Evolutionary conservation across 495 filamentous ascomycete genomes (phyloP).

Genomic region (Annulohypoxylon bovei): DNA sequence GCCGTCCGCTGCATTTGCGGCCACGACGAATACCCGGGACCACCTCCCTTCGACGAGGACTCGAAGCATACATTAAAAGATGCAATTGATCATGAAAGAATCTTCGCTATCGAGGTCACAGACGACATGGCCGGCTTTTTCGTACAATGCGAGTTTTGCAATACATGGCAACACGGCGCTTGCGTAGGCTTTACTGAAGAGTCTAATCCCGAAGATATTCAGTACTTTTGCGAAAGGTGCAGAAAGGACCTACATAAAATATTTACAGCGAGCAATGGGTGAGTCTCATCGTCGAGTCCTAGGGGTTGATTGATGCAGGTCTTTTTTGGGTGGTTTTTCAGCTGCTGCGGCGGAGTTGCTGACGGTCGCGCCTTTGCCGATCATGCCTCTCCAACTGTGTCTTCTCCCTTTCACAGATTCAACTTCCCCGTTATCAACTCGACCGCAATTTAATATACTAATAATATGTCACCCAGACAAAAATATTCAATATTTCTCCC

Average conservation of each 20-base stretch:
- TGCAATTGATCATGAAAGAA: slow-evolving; percentile 60
- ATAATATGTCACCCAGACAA: slow-evolving; percentile 56
- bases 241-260: slow-evolving; percentile 90
- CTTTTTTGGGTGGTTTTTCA: slow-evolving; percentile 38
- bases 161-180: slow-evolving; percentile 98
- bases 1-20: slow-evolving; percentile 95
- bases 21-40: slow-evolving; percentile 92
- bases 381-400: slow-evolving; percentile 30
- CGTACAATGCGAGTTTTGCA: slow-evolving; percentile 97
- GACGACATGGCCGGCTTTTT: slow-evolving; percentile 95
- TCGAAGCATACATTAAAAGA: slow-evolving; percentile 61
- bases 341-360: slow-evolving; percentile 47
- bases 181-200: slow-evolving; percentile 97
- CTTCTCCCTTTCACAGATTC: slow-evolving; percentile 6
- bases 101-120: slow-evolving; percentile 73
- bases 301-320: slow-evolving; percentile 19
- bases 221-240: slow-evolving; percentile 98
- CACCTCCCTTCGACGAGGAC: slow-evolving; percentile 74
- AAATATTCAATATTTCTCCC: slow-evolving; percentile 66
- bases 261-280: slow-evolving; percentile 84
- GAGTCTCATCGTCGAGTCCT: slow-evolving; percentile 52
- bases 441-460: slow-evolving; percentile 31
- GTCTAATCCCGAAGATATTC: slow-evolving; percentile 77
- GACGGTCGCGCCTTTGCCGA: slow-evolving; percentile 43
- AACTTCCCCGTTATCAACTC: slow-evolving; percentile 1